Evolutionary conservation across 495 filamentous ascomycete genomes (phyloP).

Genomic region (Trichoderma virens): DNA sequence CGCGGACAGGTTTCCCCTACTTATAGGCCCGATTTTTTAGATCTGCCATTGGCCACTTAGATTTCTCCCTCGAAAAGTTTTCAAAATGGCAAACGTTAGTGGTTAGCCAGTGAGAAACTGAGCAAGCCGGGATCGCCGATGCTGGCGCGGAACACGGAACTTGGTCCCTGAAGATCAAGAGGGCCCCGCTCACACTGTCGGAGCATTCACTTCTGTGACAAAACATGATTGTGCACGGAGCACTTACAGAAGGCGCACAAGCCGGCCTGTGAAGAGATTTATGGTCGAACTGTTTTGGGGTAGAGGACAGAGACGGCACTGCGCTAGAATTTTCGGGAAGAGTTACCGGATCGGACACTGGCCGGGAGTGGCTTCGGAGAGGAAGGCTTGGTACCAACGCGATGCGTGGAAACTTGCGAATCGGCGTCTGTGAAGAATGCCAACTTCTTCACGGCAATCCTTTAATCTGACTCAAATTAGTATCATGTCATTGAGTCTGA

Average conservation of each 20-base stretch:
- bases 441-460: no score
- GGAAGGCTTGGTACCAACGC: no score
- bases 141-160: conserved; percentile 1
- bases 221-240: not conserved
- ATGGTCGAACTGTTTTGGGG: no score
- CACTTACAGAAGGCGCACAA: not conserved
- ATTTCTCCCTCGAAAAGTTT: not conserved
- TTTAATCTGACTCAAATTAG: no score
- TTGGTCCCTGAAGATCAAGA: conserved; percentile 1
- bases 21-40: not conserved
- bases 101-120: not conserved
- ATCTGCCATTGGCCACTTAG: not conserved
- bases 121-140: not conserved
- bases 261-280: no score
- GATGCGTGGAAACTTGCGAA: no score
- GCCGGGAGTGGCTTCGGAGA: no score
- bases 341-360: no score
- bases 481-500: no score
- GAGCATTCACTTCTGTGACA: not conserved
- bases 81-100: not conserved
- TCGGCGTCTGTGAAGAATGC: no score
- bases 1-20: not conserved
- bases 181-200: not conserved
- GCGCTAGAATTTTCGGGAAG: no score
- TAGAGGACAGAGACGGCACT: no score